Conservation (phyloP, 1,139 yeast species). For the Spencermartinsiella ligniputridi region DNA sequence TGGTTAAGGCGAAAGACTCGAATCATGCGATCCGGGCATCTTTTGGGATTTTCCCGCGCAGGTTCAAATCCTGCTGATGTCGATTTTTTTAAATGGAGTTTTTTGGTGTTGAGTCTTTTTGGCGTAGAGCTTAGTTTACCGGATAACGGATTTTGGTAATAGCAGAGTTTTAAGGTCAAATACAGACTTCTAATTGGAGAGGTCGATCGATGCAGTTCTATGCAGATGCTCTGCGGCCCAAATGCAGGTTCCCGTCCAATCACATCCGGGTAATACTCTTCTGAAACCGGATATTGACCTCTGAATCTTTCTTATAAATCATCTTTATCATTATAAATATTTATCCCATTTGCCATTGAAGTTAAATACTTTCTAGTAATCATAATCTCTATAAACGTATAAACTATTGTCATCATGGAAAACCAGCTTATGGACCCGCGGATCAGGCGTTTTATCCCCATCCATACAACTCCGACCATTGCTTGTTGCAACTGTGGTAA, state of each 20-base stretch:
- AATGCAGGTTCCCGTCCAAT: too few species aligned
- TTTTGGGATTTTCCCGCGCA: slow-evolving; percentile 77
- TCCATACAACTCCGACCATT: slow-evolving; percentile 67
- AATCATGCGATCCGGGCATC: slow-evolving; percentile 39
- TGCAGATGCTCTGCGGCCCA: too few species aligned
- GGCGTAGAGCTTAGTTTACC: background rate
- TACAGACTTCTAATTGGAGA: background rate
- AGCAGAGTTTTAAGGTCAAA: background rate
- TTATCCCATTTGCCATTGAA: too few species aligned
- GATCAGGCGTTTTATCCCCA: slow-evolving; percentile 29
- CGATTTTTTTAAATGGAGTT: slow-evolving; percentile 43
- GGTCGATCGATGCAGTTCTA: too few species aligned
- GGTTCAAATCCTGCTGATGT: slow-evolving; percentile 80
- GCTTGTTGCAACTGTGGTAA: slow-evolving; percentile 98
- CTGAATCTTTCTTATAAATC: too few species aligned
- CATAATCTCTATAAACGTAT: too few species aligned
- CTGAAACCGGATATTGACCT: too few species aligned
- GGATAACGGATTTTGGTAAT: background rate
- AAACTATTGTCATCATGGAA: slow-evolving; percentile 18
- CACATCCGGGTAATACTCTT: too few species aligned
- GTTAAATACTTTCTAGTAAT: too few species aligned
- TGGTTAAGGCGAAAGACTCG: slow-evolving; percentile 82
- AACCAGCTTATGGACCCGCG: slow-evolving; percentile 16
- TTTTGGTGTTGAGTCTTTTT: slow-evolving; percentile 1
- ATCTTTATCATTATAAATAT: too few species aligned